These are phyloP conservation scores for Neurospora terricola DNA, from an alignment of 495 filamentous ascomycete species.

Conservation along the genomic window DNA sequence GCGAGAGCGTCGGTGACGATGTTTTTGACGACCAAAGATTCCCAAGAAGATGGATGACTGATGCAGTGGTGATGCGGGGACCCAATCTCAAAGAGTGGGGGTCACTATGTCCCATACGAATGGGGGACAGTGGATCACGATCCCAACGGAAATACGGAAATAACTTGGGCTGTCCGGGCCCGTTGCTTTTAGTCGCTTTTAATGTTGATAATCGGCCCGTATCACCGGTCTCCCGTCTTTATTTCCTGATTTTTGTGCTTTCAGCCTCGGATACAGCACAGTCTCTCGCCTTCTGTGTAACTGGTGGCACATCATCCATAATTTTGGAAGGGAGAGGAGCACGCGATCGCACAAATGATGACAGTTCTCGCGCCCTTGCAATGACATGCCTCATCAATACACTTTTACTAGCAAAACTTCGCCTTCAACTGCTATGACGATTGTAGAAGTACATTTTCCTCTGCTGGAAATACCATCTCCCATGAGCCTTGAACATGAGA, in stretches of 20 bases:
- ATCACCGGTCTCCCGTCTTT: not conserved
- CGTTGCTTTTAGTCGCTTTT: not conserved
- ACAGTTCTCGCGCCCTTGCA: not conserved
- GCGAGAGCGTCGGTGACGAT: not conserved
- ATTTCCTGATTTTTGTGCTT: not conserved
- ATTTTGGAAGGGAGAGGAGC: not conserved
- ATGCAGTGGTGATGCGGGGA: not conserved
- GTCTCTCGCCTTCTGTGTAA: not conserved
- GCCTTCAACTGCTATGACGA: not conserved
- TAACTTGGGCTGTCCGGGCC: not conserved
- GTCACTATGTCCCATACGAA: not conserved
- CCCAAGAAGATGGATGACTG: not conserved
- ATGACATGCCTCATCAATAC: not conserved
- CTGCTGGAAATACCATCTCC: not conserved
- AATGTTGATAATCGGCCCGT: not conserved
- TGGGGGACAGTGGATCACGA: not conserved
- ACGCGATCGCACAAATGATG: not conserved
- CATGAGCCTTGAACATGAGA: not conserved
- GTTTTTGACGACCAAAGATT: not conserved
- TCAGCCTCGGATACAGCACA: not conserved
- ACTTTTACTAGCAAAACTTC: not conserved
- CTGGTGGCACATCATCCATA: not conserved
- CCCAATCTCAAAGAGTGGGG: not conserved
- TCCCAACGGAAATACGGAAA: not conserved
- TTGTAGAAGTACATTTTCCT: not conserved